These are phyloP conservation scores for Lumnitzera racemosa DNA, from an alignment of 345 rosid species.

Conservation along the genomic window DNA sequence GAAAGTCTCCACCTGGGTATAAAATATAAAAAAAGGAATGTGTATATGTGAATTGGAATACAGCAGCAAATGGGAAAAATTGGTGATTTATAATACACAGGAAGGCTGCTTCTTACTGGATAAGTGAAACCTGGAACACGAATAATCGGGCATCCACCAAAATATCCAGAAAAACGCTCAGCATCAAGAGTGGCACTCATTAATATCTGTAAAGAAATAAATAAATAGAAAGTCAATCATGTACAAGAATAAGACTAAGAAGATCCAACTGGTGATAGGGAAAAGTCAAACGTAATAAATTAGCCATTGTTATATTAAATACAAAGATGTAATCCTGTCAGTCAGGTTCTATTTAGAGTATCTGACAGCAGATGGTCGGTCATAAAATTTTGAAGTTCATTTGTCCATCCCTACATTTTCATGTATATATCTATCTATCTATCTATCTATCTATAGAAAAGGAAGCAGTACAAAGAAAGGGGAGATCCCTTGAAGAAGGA, in stretches of 20 bases:
- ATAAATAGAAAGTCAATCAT: not conserved
- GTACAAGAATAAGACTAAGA: not conserved
- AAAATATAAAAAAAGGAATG: conserved; percentile 8
- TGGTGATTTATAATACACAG: conserved; percentile 1
- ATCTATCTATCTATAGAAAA: no score
- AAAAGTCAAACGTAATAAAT: no score
- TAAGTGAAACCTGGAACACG: conserved; percentile 86
- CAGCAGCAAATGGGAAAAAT: conserved; percentile 8
- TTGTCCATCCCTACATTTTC: not conserved
- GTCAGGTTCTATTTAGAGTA: not conserved
- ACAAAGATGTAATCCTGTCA: no score
- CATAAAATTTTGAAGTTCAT: not conserved
- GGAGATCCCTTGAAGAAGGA: no score
- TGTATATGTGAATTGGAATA: conserved; percentile 8
- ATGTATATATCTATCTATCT: no score
- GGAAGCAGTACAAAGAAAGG: no score
- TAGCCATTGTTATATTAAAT: no score
- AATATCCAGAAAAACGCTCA: conserved; percentile 80
- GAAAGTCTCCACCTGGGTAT: conserved; percentile 59
- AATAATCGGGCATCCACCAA: conserved; percentile 92
- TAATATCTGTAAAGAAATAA: conserved; percentile 39
- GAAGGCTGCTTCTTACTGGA: conserved; percentile 45
- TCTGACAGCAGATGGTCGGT: not conserved
- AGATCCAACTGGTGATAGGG: no score
- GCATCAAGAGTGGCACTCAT: conserved; percentile 98